Base-by-base conservation (phyloP, 176 grass and related monocot species). In the Oryza punctata region DNA sequence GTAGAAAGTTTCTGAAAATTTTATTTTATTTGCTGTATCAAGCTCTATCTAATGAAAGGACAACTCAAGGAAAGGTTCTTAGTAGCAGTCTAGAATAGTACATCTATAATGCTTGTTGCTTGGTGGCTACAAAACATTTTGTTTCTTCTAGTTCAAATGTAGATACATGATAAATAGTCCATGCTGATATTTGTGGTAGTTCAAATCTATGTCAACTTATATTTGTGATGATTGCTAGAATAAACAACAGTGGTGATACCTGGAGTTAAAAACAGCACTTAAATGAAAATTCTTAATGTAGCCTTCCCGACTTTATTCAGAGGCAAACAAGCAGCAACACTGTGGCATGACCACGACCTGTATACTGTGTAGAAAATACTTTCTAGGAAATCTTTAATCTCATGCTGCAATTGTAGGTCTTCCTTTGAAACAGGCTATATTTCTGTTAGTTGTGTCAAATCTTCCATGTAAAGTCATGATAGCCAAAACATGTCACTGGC, bases 61-160 rank as follows among this genome's bases (percentile, higher is more conserved):
- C 38, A 64, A 63, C 1, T n/a, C 15, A 25, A 28, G n/a, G 41
- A 83, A 32, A 49, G 73, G 3, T 63, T 30, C 33, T 49, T 47
- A 24, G 28, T 75, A 74, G 40, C 68, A 41, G 10, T 32, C 78
- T 41, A 18, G 15, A 50, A 24, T 63, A 76, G 21, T 29, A 32
- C 21, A 5, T 88, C 18, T 33, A 33, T 79, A 76, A 18, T 74
- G 27, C 5, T 38, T 67, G 29, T 12, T 68, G 27, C 5, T 38
- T 67, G 29, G 38, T 79, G 27, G 18, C 40, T 72, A n/a, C 67
- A 12, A 46, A 64, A 49, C n/a, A 49, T 15, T 79, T 68, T 73
- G 1, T n/a, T 60, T 83, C 21, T 57, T 50, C 47, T 50, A 26
- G 29, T 28, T 61, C 49, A 82, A 72, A 82, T 82, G 68, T 30